phyloP scores from a whole-genome alignment of 1,139 yeast species.

The Arxiozyma slooffiae region DNA sequence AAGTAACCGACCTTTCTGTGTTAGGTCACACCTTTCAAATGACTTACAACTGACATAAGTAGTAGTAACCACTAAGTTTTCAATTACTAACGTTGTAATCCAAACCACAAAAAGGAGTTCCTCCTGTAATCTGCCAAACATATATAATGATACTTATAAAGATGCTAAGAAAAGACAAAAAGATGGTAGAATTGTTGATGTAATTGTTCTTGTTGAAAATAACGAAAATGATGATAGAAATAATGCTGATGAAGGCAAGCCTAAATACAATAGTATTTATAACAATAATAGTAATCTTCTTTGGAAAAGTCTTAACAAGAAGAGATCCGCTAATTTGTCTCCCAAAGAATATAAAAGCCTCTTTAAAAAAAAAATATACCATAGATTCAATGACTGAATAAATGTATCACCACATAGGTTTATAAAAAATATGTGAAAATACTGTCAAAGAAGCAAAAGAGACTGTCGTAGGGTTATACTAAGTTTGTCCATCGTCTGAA shows the following conservation, averaged over 20 bases:
- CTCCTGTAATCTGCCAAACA: background rate
- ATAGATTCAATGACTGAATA: slow-evolving; percentile 1
- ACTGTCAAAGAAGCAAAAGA: slow-evolving; percentile 24
- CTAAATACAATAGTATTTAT: too few relatives aligned
- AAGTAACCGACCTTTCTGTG: slow-evolving; percentile 17
- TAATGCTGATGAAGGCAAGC: background rate
- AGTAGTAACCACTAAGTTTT: slow-evolving; percentile 7
- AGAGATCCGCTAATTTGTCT: background rate
- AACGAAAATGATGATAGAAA: background rate
- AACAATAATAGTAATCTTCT: background rate
- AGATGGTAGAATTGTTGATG: slow-evolving; percentile 21
- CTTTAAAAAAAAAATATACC: background rate
- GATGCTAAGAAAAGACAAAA: slow-evolving; percentile 11
- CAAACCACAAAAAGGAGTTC: background rate
- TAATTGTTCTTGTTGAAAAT: slow-evolving; percentile 21
- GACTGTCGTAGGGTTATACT: slow-evolving; percentile 17
- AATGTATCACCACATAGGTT: slow-evolving; percentile 11
- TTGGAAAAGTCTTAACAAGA: background rate
- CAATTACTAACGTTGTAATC: background rate
- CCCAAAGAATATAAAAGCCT: background rate
- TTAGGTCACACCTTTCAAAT: slow-evolving; percentile 23
- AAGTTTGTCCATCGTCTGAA: background rate
- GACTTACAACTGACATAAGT: slow-evolving; percentile 15
- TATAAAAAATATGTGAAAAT: slow-evolving; percentile 23
- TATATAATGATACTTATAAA: slow-evolving; percentile 1